Evolutionary conservation across 169 alveolate genomes (phyloP).

Genomic region (Eimeria zaria): DNA sequence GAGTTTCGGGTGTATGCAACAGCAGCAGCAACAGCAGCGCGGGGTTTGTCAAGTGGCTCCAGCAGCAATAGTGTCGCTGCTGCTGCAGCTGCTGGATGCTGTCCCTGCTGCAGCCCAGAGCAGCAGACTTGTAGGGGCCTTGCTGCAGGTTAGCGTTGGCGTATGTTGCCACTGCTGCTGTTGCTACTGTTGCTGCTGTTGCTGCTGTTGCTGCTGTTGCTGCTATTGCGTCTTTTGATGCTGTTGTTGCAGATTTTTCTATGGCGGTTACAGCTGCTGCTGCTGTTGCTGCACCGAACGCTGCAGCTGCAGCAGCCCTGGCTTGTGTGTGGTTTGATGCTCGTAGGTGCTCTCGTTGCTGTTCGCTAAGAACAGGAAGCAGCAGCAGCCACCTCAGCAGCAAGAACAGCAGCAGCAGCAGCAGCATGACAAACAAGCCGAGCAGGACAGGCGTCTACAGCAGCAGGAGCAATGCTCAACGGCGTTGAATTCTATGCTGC

Average conservation of each 20-base stretch:
- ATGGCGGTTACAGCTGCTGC: not conserved
- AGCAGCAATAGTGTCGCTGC: constrained; percentile 14
- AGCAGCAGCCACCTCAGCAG: not conserved
- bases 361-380: not conserved
- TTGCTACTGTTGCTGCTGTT: not conserved
- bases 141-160: constrained; percentile 10
- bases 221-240: not conserved
- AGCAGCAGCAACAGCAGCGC: constrained; percentile 31
- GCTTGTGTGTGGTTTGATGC: not conserved
- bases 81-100: constrained; percentile 57
- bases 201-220: constrained; percentile 10
- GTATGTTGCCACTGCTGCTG: not conserved
- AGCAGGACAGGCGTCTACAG: not conserved
- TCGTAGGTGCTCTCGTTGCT: constrained; percentile 9
- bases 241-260: not conserved
- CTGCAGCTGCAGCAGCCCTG: not conserved
- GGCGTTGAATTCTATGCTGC: not conserved
- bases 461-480: not conserved
- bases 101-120: constrained; percentile 60
- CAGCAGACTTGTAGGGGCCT: constrained; percentile 27
- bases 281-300: not conserved
- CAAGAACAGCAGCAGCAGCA: not conserved
- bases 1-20: constrained; percentile 27
- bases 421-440: not conserved
- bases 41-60: not conserved